A percentile compares a stretch with the other conserved stretches of the same genome.
Conservation (phyloP, 176 grass and related monocot species). For the Oryza longistaminata region DNA sequence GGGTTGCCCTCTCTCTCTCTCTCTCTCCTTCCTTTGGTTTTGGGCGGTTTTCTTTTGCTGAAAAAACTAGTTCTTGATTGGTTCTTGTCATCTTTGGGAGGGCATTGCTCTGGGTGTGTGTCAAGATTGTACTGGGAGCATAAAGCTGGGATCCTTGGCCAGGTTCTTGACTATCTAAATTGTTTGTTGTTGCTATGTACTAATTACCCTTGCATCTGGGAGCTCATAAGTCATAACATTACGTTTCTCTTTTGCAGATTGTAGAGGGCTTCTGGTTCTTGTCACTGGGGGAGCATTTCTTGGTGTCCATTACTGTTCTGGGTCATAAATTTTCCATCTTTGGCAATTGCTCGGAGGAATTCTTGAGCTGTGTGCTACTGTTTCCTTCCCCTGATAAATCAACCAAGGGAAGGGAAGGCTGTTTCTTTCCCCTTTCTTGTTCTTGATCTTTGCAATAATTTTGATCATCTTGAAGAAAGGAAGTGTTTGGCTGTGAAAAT, state of each 20-base stretch:
- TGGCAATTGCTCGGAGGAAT: not conserved
- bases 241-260: not conserved
- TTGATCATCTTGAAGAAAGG: not conserved
- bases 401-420: not conserved
- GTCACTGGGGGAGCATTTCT: not conserved
- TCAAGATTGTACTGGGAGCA: not conserved
- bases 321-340: not conserved
- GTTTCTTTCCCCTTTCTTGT: not conserved
- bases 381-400: not conserved
- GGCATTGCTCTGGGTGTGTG: not conserved
- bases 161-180: not conserved
- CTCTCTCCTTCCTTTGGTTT: not conserved
- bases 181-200: not conserved
- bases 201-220: not conserved
- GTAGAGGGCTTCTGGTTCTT: not conserved
- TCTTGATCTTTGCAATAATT: not conserved
- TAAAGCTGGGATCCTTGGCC: not conserved
- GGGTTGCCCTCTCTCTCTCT: not conserved
- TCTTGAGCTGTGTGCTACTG: not conserved
- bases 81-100: not conserved
- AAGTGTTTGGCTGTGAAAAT: constrained; percentile 34
- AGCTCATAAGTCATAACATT: not conserved
- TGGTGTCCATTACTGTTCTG: not conserved
- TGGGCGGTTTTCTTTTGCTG: not conserved
- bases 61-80: not conserved